Base-by-base conservation (phyloP, 2,329 filamentous ascomycete species). In the Teratosphaeria gauchensis region DNA sequence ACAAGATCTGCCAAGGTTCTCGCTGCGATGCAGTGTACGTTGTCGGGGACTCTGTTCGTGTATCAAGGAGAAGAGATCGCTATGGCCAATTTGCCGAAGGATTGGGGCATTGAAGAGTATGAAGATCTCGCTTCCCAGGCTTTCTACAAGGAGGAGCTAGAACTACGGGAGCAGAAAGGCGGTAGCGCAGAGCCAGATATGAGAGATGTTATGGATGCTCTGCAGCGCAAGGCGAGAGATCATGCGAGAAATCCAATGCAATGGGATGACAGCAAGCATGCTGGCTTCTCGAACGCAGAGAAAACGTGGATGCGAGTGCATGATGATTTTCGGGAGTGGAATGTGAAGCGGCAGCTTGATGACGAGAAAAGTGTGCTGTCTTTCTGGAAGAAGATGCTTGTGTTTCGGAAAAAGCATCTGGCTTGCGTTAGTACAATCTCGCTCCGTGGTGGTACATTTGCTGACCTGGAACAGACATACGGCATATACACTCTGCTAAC, bases 201-300 rank as follows among this genome's bases (percentile, higher is more conserved):
- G 48, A 30, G 9, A 3, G 48, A 52, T 2, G 28, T 21, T 21
- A 30, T 30, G 48, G 11, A 21, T 9, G 76, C 81, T 46, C 74
- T 88, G 56, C 80, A 84, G 62, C 76, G 80, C 60, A 79, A 87
- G 33, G 84, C 80, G 5, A 71, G 87, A 24, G 88, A 91, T 71
- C 88, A 91, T 70, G 84, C 83, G 6, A 79, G 88, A 52, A 84
- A 85, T 0, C 87, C 87, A 0, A 85, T 91, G 72, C 86, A 89
- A 67, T 90, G 88, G 87, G 78, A 83, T n/a, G 75, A 73, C 1
- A 67, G 74, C 0, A 80, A 89, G 5, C 78, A 84, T 61, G 86
- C 77, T 0, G 87, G 88, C 12, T 91, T 90, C 74, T 84, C 85
- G 0, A 75, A 57, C 12, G 73, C 72, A 0, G 76, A 74, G 0